Percentiles rank a stretch among this genome's conserved stretches.
Conservation (phyloP, 2,329 filamentous ascomycete genomes). For the Penicillium sp. region DNA sequence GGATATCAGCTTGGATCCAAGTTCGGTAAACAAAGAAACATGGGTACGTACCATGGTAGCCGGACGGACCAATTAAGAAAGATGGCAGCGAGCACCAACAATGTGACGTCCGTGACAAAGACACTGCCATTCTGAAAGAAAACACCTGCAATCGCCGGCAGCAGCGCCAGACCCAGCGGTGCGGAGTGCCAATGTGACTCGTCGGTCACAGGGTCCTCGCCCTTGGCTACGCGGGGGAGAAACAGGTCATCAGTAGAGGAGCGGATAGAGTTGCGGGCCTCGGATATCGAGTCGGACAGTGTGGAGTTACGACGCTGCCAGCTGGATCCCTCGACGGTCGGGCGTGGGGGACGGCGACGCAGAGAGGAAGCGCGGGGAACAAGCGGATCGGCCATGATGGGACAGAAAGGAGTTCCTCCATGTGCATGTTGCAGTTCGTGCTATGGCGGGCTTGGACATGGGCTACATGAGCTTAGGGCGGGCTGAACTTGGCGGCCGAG, state of each 20-base stretch:
- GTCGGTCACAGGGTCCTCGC: constrained; percentile 45
- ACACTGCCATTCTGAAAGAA: constrained; percentile 81
- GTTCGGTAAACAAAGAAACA: constrained; percentile 2
- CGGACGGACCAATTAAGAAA: constrained; percentile 92
- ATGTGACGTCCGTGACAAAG: constrained; percentile 78
- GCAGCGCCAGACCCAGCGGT: constrained; percentile 77
- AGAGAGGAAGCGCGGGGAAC: neutral
- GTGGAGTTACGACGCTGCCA: constrained; percentile 68
- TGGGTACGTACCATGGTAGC: constrained; percentile 70
- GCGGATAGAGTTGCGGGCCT: constrained; percentile 62
- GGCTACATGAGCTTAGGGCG: neutral
- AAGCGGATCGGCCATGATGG: constrained; percentile 13
- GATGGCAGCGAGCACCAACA: constrained; percentile 75
- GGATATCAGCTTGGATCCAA: neutral
- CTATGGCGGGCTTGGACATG: neutral
- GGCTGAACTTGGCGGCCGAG: constrained; percentile 4
- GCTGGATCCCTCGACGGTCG: constrained; percentile 18
- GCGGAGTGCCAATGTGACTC: constrained; percentile 72
- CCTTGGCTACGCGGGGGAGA: constrained; percentile 51
- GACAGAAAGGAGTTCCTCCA: constrained; percentile 3
- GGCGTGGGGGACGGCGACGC: constrained; percentile 16
- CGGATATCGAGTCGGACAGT: constrained; percentile 71
- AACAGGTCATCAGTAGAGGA: constrained; percentile 71
- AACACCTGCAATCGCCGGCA: constrained; percentile 81
- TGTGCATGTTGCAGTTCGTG: constrained; percentile 12